Conservation (phyloP, 75 land plant genomes). For the Cunninghamia lanceolata region DNA sequence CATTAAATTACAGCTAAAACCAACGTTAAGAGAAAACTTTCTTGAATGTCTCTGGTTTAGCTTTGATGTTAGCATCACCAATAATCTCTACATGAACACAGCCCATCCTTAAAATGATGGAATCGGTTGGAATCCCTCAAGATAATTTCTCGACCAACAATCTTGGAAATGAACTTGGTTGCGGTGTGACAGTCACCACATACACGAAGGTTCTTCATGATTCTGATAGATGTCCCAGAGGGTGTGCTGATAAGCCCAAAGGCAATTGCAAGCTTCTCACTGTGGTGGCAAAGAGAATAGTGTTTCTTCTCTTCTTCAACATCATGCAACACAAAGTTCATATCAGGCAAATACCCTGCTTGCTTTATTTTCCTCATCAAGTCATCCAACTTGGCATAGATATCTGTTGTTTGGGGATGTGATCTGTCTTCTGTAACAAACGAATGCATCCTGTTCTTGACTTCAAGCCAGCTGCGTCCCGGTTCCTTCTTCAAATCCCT, state of each 20-base stretch:
- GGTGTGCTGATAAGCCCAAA: constrained; percentile 12
- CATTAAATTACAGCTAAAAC: no score
- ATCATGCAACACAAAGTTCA: constrained; percentile 2
- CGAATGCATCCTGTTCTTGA: neutral
- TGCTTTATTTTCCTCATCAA: neutral
- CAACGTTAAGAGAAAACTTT: no score
- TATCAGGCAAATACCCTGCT: constrained; percentile 9
- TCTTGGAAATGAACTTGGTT: constrained; percentile 5
- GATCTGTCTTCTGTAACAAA: constrained; percentile 10
- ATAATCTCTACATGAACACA: constrained; percentile 16
- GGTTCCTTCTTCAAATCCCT: constrained; percentile 16
- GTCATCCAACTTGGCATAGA: constrained; percentile 6
- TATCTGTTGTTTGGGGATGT: constrained; percentile 4
- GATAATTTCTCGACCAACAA: neutral
- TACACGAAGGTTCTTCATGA: constrained; percentile 1
- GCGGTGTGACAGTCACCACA: constrained; percentile 13
- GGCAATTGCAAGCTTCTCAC: constrained; percentile 14
- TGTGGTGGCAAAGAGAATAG: constrained; percentile 9
- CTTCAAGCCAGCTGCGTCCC: constrained; percentile 1
- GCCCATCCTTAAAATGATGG: constrained; percentile 15
- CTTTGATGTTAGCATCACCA: constrained; percentile 12
- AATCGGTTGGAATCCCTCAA: constrained; percentile 6
- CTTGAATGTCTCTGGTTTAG: neutral
- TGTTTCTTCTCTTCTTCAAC: constrained; percentile 7
- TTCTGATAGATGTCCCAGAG: neutral